Conservation (phyloP, 2,329 filamentous ascomycete genomes). For the Beauveria asiatica region DNA sequence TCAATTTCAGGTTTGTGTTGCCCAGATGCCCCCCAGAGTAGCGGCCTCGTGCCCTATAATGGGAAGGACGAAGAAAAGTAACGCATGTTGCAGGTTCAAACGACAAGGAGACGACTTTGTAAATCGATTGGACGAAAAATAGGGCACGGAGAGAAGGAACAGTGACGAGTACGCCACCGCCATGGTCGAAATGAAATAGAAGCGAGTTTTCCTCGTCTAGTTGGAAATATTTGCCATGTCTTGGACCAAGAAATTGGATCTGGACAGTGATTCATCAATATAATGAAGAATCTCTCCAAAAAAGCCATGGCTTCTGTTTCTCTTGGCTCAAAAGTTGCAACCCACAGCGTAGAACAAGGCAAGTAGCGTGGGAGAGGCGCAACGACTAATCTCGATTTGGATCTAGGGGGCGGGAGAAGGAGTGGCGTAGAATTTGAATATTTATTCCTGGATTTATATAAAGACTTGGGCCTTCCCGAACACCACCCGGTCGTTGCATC, state of each 20-base stretch:
- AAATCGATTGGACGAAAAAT: background rate
- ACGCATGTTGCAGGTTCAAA: background rate
- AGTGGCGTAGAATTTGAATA: background rate
- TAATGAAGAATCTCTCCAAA: background rate
- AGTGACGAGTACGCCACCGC: background rate
- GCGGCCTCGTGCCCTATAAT: background rate
- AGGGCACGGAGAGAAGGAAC: background rate
- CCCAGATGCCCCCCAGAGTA: background rate
- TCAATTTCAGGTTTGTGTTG: background rate
- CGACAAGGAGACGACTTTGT: background rate
- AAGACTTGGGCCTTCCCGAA: background rate
- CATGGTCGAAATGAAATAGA: background rate
- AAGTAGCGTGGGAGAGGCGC: background rate
- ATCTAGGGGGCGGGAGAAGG: background rate
- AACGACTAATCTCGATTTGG: background rate
- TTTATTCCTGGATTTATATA: background rate
- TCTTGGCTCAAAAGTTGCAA: background rate
- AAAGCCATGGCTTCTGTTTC: background rate
- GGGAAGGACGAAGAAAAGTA: background rate
- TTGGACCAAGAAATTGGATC: background rate
- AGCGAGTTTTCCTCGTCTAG: background rate
- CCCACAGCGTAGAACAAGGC: background rate
- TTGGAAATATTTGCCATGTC: too few species aligned
- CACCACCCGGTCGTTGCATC: background rate
- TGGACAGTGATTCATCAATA: background rate